Evolutionary conservation across 1,284 basidiomycete species (phyloP).

Genomic region (Cryptococcus sp.): DNA sequence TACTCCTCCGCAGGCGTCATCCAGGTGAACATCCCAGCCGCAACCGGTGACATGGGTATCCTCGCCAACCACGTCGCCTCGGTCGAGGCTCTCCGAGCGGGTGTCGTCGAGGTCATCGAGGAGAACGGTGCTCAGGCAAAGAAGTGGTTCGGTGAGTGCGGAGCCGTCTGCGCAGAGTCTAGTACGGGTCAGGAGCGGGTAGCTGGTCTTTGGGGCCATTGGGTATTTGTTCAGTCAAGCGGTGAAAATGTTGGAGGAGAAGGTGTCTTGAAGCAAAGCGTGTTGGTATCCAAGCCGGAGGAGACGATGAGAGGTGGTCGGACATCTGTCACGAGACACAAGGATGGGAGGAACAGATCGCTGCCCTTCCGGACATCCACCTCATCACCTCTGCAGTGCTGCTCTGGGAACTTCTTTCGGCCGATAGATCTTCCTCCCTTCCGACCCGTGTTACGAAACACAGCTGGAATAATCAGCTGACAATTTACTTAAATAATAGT

Average conservation of each 20-base stretch:
- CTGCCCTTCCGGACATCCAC: no score
- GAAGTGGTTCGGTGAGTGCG: constrained; percentile 87
- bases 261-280: no score
- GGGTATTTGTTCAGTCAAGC: no score
- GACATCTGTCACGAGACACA: no score
- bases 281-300: no score
- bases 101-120: constrained; percentile 90
- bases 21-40: constrained; percentile 90
- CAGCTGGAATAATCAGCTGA: neutral
- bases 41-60: constrained; percentile 97
- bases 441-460: neutral
- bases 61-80: constrained; percentile 94
- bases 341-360: no score
- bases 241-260: no score
- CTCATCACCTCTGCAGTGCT: no score
- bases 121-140: constrained; percentile 67
- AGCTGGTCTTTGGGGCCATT: neutral
- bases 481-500: constrained; percentile 59
- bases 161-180: no score
- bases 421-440: no score
- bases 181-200: neutral
- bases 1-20: constrained; percentile 84
- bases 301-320: no score
- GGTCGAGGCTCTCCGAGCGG: constrained; percentile 87
- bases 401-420: no score